phyloP scores from a whole-genome alignment of 371 early-diverging fungal genomes.

The Nematocida parisii region DNA sequence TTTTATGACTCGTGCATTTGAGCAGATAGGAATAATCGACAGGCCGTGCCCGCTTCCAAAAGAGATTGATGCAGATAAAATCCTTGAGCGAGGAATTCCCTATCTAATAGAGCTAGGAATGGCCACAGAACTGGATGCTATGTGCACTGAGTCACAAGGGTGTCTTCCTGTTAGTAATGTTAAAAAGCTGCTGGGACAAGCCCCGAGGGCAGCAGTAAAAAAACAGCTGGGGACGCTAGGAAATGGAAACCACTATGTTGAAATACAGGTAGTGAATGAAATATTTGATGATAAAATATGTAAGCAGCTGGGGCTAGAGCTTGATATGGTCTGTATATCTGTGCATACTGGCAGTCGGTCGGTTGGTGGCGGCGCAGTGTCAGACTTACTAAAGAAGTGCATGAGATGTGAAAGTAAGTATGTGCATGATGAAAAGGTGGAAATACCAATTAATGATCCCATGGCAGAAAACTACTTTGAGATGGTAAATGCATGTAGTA shows the following conservation, averaged over 20 bases:
- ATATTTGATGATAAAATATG: constrained; percentile 60
- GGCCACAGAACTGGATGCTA: constrained; percentile 40
- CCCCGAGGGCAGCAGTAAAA: background rate
- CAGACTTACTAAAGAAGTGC: constrained; percentile 48
- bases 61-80: constrained; percentile 6
- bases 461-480: constrained; percentile 59
- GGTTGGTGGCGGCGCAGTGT: constrained; percentile 63
- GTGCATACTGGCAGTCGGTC: constrained; percentile 70
- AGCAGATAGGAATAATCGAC: constrained; percentile 13
- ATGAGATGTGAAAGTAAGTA: background rate
- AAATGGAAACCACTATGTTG: constrained; percentile 70
- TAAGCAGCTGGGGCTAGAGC: constrained; percentile 53
- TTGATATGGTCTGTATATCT: constrained; percentile 60
- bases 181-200: background rate
- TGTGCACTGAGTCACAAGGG: constrained; percentile 64
- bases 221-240: constrained; percentile 68
- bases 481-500: constrained; percentile 63
- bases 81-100: background rate
- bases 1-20: background rate
- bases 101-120: constrained; percentile 47
- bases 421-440: background rate
- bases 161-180: background rate
- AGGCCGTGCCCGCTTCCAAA: background rate
- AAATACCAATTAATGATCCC: background rate
- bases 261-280: constrained; percentile 67